Evolutionary conservation across 2,329 filamentous ascomycete genomes (phyloP).

Genomic region (Sporothrix sp.): DNA sequence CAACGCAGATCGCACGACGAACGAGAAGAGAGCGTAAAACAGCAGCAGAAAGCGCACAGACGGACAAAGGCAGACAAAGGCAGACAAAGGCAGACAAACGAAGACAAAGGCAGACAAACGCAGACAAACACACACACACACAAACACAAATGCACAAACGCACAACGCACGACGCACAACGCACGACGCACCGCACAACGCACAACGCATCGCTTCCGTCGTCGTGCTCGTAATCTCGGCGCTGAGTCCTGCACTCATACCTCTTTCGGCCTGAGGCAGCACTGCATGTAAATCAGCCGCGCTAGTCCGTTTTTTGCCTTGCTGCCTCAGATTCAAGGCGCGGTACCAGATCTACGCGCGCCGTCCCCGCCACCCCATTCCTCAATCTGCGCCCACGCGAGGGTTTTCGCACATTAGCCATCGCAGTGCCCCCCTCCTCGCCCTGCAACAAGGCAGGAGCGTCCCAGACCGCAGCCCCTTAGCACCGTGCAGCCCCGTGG

Average conservation of each 20-base stretch:
- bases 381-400: conserved; percentile 15
- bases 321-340: conserved; percentile 15
- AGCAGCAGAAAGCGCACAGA: too few relatives aligned
- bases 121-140: not conserved
- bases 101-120: not conserved
- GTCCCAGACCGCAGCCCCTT: not conserved
- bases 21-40: too few relatives aligned
- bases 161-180: not conserved
- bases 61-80: too few relatives aligned
- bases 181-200: not conserved
- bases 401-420: conserved; percentile 13
- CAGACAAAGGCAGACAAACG: too few relatives aligned
- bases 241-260: not conserved
- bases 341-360: conserved; percentile 21
- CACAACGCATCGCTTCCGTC: not conserved
- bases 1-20: too few relatives aligned
- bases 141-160: not conserved
- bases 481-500: not conserved
- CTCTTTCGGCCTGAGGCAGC: conserved; percentile 16
- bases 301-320: conserved; percentile 10
- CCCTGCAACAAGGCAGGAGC: not conserved
- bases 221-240: not conserved
- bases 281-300: conserved; percentile 1
- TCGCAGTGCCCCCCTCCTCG: conserved; percentile 3
- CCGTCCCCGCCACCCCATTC: conserved; percentile 10